Percentiles rank a stretch among this genome's conserved stretches.
These are phyloP conservation scores for Pachysandra terminalis DNA, from an alignment of 164 flowering plant genomes.

Conservation along the genomic window DNA sequence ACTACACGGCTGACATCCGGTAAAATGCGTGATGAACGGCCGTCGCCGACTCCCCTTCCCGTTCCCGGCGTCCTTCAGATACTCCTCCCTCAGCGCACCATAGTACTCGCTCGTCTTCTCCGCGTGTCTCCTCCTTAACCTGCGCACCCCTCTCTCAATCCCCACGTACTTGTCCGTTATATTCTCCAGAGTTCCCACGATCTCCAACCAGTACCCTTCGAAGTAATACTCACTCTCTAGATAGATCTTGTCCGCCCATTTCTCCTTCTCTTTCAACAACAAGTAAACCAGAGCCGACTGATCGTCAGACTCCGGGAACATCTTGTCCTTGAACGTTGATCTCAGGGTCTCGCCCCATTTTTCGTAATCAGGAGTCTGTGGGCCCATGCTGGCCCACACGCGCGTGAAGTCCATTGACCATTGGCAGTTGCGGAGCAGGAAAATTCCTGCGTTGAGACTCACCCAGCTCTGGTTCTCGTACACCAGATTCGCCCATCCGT, in stretches of 20 bases:
- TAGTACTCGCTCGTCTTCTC: slow-evolving; percentile 64
- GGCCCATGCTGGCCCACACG: slow-evolving; percentile 85
- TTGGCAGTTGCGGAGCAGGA: slow-evolving; percentile 88
- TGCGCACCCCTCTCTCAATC: slow-evolving; percentile 36
- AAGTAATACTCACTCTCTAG: slow-evolving; percentile 70
- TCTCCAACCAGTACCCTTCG: slow-evolving; percentile 82
- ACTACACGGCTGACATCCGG: slow-evolving; percentile 96
- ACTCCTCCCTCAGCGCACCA: slow-evolving; percentile 42
- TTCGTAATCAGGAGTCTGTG: slow-evolving; percentile 55
- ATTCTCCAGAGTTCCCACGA: slow-evolving; percentile 46
- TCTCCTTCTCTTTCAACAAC: slow-evolving; percentile 42
- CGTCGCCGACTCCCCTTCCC: slow-evolving; percentile 50
- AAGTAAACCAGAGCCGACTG: slow-evolving; percentile 77
- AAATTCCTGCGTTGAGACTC: slow-evolving; percentile 82
- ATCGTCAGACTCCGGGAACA: slow-evolving; percentile 75
- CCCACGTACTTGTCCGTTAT: slow-evolving; percentile 38
- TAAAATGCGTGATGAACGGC: slow-evolving; percentile 90
- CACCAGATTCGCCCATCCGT: slow-evolving; percentile 67
- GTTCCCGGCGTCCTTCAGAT: slow-evolving; percentile 41
- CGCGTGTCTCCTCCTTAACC: slow-evolving; percentile 63
- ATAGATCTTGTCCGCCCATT: slow-evolving; percentile 62
- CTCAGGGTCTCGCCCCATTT: slow-evolving; percentile 56
- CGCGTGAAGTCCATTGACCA: slow-evolving; percentile 95
- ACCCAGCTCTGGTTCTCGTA: slow-evolving; percentile 68
- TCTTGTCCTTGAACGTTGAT: slow-evolving; percentile 51